Percentiles rank a stretch among this genome's conserved stretches.
These are phyloP conservation scores for Verbascum thapsus DNA, from an alignment of 257 asterid genomes.

Conservation along the genomic window DNA sequence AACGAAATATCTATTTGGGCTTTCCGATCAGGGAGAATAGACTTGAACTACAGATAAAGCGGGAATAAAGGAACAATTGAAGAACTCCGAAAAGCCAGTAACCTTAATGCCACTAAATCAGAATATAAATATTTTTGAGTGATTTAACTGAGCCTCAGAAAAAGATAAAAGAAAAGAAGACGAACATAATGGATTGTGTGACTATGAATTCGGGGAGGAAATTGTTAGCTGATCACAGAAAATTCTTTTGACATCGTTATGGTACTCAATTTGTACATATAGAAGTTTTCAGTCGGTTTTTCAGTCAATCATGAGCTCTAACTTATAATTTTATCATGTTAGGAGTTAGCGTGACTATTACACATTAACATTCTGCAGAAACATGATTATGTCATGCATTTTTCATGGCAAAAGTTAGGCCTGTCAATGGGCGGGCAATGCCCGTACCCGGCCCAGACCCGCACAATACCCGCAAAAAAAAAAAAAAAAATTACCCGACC, in stretches of 20 bases:
- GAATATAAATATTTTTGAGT: background rate
- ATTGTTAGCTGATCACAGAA: background rate
- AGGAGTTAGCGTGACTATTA: background rate
- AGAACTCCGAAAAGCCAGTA: conserved; percentile 6
- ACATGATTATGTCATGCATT: conserved; percentile 18
- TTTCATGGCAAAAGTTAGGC: background rate
- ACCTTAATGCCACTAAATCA: background rate
- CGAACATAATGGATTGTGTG: background rate
- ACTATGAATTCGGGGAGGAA: background rate
- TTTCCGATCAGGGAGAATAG: conserved; percentile 94
- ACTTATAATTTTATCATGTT: background rate
- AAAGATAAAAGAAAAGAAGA: conserved; percentile 7
- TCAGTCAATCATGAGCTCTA: too few relatives aligned
- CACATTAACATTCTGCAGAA: conserved; percentile 7
- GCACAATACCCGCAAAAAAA: too few relatives aligned
- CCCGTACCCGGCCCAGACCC: too few relatives aligned
- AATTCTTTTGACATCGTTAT: conserved; percentile 12
- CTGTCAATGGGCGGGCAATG: too few relatives aligned
- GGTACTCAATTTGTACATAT: conserved; percentile 2
- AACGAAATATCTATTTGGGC: conserved; percentile 84
- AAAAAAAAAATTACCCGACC: too few relatives aligned
- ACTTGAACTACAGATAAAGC: conserved; percentile 74
- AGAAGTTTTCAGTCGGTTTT: conserved; percentile 1
- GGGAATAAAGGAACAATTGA: conserved; percentile 7
- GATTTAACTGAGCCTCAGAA: background rate